These are phyloP conservation scores for Aspergillus sp. DNA, from an alignment of 2,329 filamentous ascomycete genomes.

Conservation along the genomic window DNA sequence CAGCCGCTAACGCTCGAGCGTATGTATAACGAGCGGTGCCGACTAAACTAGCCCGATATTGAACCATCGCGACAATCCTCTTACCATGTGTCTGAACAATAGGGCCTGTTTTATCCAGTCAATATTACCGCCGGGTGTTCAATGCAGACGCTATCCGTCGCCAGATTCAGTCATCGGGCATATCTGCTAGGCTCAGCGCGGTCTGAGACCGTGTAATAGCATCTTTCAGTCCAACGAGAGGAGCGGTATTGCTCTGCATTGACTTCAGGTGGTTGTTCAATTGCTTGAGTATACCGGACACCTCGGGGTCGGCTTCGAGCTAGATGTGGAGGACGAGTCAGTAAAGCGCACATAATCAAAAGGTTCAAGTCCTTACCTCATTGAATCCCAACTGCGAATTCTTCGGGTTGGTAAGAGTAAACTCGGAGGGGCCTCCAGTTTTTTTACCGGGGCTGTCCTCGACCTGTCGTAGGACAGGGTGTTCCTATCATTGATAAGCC, in stretches of 20 bases:
- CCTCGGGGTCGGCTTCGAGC: constrained; percentile 40
- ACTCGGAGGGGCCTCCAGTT: constrained; percentile 23
- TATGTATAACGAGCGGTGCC: background rate
- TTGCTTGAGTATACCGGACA: constrained; percentile 38
- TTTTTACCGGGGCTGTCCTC: constrained; percentile 22
- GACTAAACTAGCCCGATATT: background rate
- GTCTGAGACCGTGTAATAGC: constrained; percentile 39
- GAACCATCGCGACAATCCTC: background rate
- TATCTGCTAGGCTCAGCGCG: constrained; percentile 33
- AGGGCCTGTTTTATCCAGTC: background rate
- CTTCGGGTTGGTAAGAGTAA: constrained; percentile 28
- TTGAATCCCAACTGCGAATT: constrained; percentile 29
- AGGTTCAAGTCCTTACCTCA: constrained; percentile 27
- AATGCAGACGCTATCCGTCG: background rate
- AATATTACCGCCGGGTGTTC: background rate
- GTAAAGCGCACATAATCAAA: background rate
- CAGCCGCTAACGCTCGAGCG: background rate
- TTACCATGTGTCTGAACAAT: background rate
- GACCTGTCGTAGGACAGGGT: constrained; percentile 40
- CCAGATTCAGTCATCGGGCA: constrained; percentile 32
- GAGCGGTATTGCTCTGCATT: constrained; percentile 43
- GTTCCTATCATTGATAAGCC: constrained; percentile 35
- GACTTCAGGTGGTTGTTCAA: constrained; percentile 45
- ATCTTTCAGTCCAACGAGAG: constrained; percentile 37
- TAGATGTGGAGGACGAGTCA: constrained; percentile 16